These are phyloP conservation scores for Globisporangium recalcitrans DNA, from an alignment of 352 stramenopile genomes.

Conservation along the genomic window DNA sequence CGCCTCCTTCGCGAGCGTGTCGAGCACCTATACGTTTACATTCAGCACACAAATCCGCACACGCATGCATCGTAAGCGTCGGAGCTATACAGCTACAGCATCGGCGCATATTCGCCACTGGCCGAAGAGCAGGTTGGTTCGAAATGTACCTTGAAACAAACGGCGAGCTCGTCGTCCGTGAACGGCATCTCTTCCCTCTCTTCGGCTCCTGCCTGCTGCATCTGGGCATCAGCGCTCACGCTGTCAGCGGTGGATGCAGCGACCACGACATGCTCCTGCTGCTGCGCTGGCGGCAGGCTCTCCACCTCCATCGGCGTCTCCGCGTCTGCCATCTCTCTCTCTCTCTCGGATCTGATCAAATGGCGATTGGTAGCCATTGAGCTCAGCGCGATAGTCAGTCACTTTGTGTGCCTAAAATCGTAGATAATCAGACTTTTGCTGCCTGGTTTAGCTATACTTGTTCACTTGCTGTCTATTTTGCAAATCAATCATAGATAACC, in stretches of 20 bases:
- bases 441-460: no score
- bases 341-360: slow-evolving; percentile 5
- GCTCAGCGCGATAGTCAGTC: slow-evolving; percentile 3
- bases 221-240: background rate
- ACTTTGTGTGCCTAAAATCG: background rate
- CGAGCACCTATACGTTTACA: slow-evolving; percentile 45
- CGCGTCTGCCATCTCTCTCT: slow-evolving; percentile 15
- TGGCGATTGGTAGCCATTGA: slow-evolving; percentile 16
- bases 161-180: slow-evolving; percentile 51
- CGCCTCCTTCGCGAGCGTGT: slow-evolving; percentile 42
- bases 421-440: background rate
- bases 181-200: slow-evolving; percentile 59
- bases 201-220: slow-evolving; percentile 15
- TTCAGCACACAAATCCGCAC: background rate
- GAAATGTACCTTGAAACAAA: slow-evolving; percentile 51
- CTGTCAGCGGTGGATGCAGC: background rate
- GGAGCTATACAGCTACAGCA: background rate
- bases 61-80: background rate
- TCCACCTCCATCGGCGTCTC: slow-evolving; percentile 31
- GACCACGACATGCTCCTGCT: background rate
- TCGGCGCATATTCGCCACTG: background rate
- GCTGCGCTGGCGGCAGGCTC: slow-evolving; percentile 21
- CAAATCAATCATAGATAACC: no score
- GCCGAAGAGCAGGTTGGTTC: background rate
- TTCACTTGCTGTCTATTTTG: no score